Base-by-base conservation (phyloP, 116 monocot genomes). In the Dioscorea cayenensis region DNA sequence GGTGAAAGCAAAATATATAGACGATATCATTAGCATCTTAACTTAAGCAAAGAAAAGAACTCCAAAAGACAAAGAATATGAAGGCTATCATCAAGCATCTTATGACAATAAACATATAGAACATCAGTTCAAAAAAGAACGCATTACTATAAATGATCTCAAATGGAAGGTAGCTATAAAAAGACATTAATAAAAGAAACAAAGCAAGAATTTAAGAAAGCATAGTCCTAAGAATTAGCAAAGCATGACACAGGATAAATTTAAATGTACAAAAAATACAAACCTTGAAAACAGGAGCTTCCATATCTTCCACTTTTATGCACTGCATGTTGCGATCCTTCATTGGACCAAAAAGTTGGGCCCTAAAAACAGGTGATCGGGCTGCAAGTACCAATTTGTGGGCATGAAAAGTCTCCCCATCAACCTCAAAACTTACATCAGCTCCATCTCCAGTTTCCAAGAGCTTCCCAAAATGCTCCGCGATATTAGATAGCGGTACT, bases 221-320 rank as follows among this genome's bases (percentile, higher is more conserved):
- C 7, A 43, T 38, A 9, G 8, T 43, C 43, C 12, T 9, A 43
- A 43, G 43, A 12, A 43, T 43, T 43, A 43, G 43, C 43, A 43
- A 43, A 10, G 43, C 43, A 19, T 55, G 5, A n/a, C n/a, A 55
- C 14, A 55, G n/a, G 55, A 55, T 14, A 55, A 14, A 7, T 62
- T 23, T 9, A 37, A 10, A 71, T 36, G 16, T 14, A 64, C 20
- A 63, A 32, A 14, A 32, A 35, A 36, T 3, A 7, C 36, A 25
- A 67, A 84, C 87, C 88, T 88, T 88, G 55, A 88, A 88, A 75
- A 88, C 84, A 17, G 84, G 79, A 49, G 88, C 75, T 29, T 84
- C 84, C 79, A 88, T 82, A 35, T 88, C 88, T 65, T 84, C 82
- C 65, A 88, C 72, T 58, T 79, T 82, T 52, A 84, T 75, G 64